A percentile compares a stretch with the other conserved stretches of the same genome.
Evolutionary conservation across 108 stramenopile genomes (phyloP).

Genomic region (Stephanodiscus triporus): DNA sequence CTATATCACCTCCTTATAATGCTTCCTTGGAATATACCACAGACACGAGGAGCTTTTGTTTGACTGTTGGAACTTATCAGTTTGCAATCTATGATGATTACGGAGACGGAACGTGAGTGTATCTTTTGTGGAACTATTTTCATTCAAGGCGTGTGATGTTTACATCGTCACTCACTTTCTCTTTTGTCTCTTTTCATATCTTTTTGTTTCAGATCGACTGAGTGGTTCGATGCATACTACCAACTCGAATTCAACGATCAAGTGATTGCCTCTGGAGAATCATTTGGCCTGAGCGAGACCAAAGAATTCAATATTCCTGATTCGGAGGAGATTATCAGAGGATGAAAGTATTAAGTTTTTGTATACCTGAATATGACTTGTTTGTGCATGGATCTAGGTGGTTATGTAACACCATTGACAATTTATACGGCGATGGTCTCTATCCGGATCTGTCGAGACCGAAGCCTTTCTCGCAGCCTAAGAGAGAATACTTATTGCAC

Average conservation of each 20-base stretch:
- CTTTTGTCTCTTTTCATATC: not conserved
- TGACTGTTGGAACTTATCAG: slow-evolving; percentile 12
- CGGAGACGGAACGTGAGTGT: slow-evolving; percentile 21
- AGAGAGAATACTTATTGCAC: too few relatives aligned
- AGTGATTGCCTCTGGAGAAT: slow-evolving; percentile 14
- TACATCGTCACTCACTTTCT: slow-evolving; percentile 5
- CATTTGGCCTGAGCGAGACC: slow-evolving; percentile 16
- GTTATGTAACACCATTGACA: too few relatives aligned
- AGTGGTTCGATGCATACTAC: slow-evolving; percentile 7
- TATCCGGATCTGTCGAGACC: not conserved
- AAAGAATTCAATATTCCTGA: slow-evolving; percentile 4
- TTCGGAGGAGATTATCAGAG: slow-evolving; percentile 2
- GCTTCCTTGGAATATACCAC: slow-evolving; percentile 9
- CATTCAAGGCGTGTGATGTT: not conserved
- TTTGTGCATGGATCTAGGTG: too few relatives aligned
- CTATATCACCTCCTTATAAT: slow-evolving; percentile 6
- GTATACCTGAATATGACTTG: not conserved
- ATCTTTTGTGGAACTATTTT: not conserved
- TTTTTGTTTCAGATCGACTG: not conserved
- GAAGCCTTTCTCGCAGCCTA: too few relatives aligned
- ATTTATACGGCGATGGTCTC: too few relatives aligned
- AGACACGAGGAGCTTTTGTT: slow-evolving; percentile 14
- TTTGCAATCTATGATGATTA: slow-evolving; percentile 29
- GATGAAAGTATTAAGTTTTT: not conserved
- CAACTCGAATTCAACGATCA: slow-evolving; percentile 3